Base-by-base conservation (phyloP, 345 rosid genomes). In the Euclidium syriacum region DNA sequence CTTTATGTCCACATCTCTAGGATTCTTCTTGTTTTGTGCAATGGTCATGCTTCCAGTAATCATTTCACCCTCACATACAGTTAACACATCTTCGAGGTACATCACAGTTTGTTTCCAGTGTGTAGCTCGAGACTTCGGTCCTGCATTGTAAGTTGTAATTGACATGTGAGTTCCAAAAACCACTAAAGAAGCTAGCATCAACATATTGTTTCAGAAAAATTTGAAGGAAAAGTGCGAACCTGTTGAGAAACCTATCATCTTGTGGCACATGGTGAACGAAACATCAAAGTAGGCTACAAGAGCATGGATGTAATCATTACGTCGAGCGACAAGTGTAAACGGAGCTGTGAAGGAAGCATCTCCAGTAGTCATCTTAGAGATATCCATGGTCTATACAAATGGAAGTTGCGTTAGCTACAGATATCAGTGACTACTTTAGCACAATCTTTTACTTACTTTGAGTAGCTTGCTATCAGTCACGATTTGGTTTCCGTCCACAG, bases 21-120 rank as follows among this genome's bases (percentile, higher is more conserved):
- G 95, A 74, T 92, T 89, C 80, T 81, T 92, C 72, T 81, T 82
- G 84, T 87, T 89, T 38, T 77, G 96, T 12, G 95, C 79, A 58
- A 89, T 88, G 4, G 95, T 81, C 98, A 92, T 81, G 79, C 79
- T 87, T 51, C 98, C 97, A 2, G 29, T 72, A 24, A 92, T 27
- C 50, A 81, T 73, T 73, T 92, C 98, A 55, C 94, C 96, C 72
- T 92, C 86, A 20, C 97, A 85, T 27, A 89, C 75, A 17, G 95
- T 89, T 19, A 92, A 50, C 40, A 92, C 94, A 46, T 92, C 98
- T 76, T 89, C 98, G 51, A 92, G 76, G 78, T 89, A 92, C 34
- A 89, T 27, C 25, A 92, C 90, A 0, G 98, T 89, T 75, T 92
- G 97, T 77, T 92, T 92, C 98, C 98, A 92, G 57, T 89, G 98